These are phyloP conservation scores for Cylindrotheca fusiformis DNA, from an alignment of 108 stramenopile genomes.

Conservation along the genomic window DNA sequence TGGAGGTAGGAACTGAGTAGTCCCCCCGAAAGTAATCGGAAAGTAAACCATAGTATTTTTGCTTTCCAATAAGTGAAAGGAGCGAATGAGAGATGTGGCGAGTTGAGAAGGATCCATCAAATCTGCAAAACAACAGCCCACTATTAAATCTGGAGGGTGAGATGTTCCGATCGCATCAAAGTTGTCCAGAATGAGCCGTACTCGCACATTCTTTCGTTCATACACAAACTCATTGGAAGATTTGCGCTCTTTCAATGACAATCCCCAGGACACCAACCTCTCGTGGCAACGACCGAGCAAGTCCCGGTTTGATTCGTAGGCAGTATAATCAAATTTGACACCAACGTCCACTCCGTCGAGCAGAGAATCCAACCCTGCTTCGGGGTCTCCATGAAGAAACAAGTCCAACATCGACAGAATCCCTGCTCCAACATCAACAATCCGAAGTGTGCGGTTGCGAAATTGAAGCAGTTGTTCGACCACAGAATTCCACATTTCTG, in stretches of 20 bases:
- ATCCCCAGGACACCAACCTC: conserved; percentile 51
- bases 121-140: conserved; percentile 90
- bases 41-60: conserved; percentile 72
- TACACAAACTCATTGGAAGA: conserved; percentile 11
- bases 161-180: conserved; percentile 36
- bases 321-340: conserved; percentile 44
- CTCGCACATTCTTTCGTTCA: conserved; percentile 24
- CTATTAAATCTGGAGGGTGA: conserved; percentile 58
- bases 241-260: conserved; percentile 14
- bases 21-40: conserved; percentile 89
- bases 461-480: conserved; percentile 18
- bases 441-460: conserved; percentile 16
- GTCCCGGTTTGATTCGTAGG: conserved; percentile 73
- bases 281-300: conserved; percentile 47
- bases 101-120: conserved; percentile 72
- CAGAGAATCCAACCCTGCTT: conserved; percentile 28
- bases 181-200: conserved; percentile 53
- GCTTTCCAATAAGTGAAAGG: conserved; percentile 29
- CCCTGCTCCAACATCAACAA: conserved; percentile 79
- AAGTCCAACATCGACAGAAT: conserved; percentile 71
- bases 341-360: conserved; percentile 9
- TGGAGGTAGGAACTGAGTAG: conserved; percentile 64
- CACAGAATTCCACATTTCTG: conserved; percentile 50
- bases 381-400: conserved; percentile 46
- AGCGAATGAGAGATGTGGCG: conserved; percentile 34